Evolutionary conservation across 1,284 basidiomycete species (phyloP), one percentile per base, ranked within the genome.

Genomic region (Boletus smithii): DNA sequence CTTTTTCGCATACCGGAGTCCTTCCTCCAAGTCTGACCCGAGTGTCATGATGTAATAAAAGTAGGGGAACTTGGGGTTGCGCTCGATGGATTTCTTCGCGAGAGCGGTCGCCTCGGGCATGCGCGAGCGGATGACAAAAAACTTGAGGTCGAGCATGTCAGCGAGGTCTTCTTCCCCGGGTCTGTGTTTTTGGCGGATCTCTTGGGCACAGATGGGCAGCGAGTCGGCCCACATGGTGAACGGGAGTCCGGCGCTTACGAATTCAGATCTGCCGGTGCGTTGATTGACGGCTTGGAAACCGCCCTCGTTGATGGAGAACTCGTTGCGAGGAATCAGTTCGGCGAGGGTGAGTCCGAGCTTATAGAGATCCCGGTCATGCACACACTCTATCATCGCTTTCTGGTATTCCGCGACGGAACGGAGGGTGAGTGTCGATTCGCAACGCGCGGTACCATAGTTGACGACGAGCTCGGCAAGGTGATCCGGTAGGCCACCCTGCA

Each of bases 121-220:
- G 23, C 71, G 70, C 24, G 68, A 65, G 45, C 67, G 69, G 61
- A 77, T 73, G 58, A 83, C 73, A 42, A 63, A 55, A 54, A 66
- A 76, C 58, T 83, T 83, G 64, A 83, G 74, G 24, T 83, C 79
- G 20, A 83, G 59, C 44, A 83, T 75, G 56, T 83, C 80, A 0
- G 81, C 81, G 16, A 70, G 53, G 54, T 81, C 77, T 11, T 58
- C 54, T 49, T 80, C 74, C 3, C 53, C 53, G 0, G 66, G 50
- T 8, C 56, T 62, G n/a, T 69, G 69, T 43, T 62, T 66, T 17
- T 58, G 66, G 14, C 78, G 73, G 38, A 83, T 71, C 11, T 73
- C 79, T 32, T 69, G 68, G 9, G 80, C 79, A 56, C 78, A 80
- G 24, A 69, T 59, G 7, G 81, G 80, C 8, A 84, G 65, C 0